phyloP scores from a whole-genome alignment of 129 eudicot species.

The Oenanthe sinensis region DNA sequence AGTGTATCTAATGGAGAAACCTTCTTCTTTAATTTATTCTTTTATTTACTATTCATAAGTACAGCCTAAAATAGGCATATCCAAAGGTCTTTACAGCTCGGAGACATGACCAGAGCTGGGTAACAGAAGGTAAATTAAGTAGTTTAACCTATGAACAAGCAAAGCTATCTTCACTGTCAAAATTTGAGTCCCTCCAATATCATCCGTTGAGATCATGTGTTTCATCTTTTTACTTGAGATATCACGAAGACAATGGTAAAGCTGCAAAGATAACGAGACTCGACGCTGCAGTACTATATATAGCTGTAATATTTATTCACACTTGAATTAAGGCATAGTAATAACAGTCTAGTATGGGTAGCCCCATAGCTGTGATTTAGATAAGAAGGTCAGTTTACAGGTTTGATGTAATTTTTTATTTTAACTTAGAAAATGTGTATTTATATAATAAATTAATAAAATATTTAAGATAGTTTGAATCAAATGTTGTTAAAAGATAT shows the following conservation, averaged over 20 bases:
- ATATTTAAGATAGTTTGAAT: too few relatives aligned
- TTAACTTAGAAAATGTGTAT: too few relatives aligned
- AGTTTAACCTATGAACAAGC: not conserved
- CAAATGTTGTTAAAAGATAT: too few relatives aligned
- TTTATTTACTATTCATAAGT: too few relatives aligned
- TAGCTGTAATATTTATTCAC: not conserved
- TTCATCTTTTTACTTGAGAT: not conserved
- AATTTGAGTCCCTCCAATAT: not conserved
- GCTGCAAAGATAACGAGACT: not conserved
- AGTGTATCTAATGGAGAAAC: not conserved
- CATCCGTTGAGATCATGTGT: not conserved
- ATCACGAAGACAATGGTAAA: not conserved
- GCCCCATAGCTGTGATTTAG: not conserved
- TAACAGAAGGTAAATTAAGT: not conserved
- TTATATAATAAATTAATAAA: too few relatives aligned
- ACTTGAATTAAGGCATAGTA: not conserved
- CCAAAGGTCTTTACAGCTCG: not conserved
- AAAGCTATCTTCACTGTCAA: not conserved
- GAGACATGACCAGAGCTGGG: not conserved
- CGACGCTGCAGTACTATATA: not conserved
- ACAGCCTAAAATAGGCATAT: not conserved
- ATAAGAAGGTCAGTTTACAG: not conserved
- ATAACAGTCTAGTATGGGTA: not conserved
- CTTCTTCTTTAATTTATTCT: not conserved
- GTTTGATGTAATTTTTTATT: too few relatives aligned